Conservation (phyloP, 306 rosid species). For the Vachellia pachyceras region DNA sequence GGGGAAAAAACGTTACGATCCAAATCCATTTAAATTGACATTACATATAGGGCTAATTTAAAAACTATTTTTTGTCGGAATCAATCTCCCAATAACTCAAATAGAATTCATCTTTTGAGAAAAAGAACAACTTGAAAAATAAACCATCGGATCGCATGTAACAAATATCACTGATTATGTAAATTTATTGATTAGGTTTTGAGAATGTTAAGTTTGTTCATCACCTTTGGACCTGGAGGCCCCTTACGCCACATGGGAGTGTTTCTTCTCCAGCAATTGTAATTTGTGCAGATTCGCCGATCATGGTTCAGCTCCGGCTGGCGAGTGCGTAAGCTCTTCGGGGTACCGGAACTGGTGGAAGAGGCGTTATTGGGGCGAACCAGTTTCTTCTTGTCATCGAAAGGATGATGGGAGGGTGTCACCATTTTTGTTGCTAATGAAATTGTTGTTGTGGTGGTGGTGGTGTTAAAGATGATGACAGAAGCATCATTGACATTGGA, state of each 20-base stretch:
- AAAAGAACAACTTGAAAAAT: background rate
- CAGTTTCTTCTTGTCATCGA: background rate
- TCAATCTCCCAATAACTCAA: background rate
- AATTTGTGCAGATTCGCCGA: conserved; percentile 24
- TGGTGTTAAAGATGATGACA: background rate
- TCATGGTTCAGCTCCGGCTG: background rate
- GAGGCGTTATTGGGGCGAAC: background rate
- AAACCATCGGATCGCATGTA: background rate
- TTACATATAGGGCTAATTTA: background rate
- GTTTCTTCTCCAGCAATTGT: conserved; percentile 21
- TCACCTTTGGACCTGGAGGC: conserved; percentile 44
- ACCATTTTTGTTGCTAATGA: background rate
- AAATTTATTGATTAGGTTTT: background rate
- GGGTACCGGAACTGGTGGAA: background rate
- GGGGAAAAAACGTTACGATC: background rate
- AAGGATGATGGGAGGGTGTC: background rate
- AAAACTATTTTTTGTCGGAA: background rate
- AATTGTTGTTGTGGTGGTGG: too few relatives aligned
- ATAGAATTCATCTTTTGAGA: background rate
- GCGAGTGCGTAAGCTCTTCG: background rate
- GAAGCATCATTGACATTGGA: background rate
- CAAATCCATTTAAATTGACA: background rate
- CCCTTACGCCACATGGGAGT: conserved; percentile 50
- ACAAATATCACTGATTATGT: background rate
- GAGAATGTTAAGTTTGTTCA: background rate